phyloP scores from a whole-genome alignment of 805 yeast genomes.

The Nakazawaea wyomingensis region DNA sequence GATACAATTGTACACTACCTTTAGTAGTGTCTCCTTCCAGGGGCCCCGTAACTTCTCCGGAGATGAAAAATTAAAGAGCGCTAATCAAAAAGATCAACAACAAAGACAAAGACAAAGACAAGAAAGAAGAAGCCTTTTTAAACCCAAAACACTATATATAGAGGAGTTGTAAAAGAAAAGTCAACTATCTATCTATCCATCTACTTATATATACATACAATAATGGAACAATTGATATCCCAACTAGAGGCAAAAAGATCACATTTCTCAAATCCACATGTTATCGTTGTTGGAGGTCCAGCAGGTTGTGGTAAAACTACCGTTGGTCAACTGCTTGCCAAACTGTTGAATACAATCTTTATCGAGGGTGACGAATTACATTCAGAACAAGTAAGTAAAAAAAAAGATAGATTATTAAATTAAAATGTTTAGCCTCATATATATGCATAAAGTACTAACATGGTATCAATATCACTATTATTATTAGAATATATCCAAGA shows the following conservation, averaged over 20 bases:
- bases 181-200: neutral
- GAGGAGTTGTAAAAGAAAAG: no score
- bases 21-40: no score
- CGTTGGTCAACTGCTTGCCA: constrained; percentile 50
- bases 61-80: no score
- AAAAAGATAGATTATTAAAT: neutral
- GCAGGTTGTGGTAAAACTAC: constrained; percentile 96
- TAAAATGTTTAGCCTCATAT: neutral
- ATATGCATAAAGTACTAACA: neutral
- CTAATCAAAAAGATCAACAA: no score
- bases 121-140: neutral
- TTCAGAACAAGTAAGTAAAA: constrained; percentile 31
- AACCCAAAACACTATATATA: no score
- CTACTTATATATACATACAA: neutral
- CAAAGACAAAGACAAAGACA: neutral
- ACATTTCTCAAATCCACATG: constrained; percentile 2
- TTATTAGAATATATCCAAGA: constrained; percentile 62
- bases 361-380: constrained; percentile 87
- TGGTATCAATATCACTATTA: neutral
- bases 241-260: neutral
- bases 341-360: constrained; percentile 45
- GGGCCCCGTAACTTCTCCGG: no score
- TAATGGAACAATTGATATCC: neutral
- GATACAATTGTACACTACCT: no score
- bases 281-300: constrained; percentile 79